Percentiles rank a stretch among this genome's conserved stretches.
Conservation (phyloP, 352 stramenopile species). For the Plasmopara viticola region DNA sequence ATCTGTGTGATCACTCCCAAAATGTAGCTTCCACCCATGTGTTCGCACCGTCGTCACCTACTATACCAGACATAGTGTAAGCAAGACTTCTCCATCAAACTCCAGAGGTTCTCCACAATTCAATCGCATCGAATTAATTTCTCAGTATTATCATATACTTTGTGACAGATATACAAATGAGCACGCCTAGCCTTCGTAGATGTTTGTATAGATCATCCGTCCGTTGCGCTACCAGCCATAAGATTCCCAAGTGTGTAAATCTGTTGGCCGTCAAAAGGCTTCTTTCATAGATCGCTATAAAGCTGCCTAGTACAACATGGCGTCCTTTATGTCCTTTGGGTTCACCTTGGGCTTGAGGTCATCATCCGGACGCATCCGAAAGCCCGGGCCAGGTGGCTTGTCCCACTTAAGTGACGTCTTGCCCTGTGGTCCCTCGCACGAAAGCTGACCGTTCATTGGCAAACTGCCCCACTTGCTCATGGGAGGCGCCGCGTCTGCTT, state of each 20-base stretch:
- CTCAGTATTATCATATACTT: too few relatives aligned
- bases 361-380: constrained; percentile 88
- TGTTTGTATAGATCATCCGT: too few relatives aligned
- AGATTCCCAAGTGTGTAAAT: background rate
- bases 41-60: too few relatives aligned
- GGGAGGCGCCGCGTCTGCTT: constrained; percentile 84
- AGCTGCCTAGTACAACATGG: constrained; percentile 77
- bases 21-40: too few relatives aligned
- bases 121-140: too few relatives aligned
- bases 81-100: too few relatives aligned
- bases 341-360: constrained; percentile 92
- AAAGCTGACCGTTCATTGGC: constrained; percentile 99
- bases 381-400: constrained; percentile 73
- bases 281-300: background rate
- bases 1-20: too few relatives aligned
- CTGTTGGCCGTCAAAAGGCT: background rate
- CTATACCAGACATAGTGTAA: too few relatives aligned
- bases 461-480: constrained; percentile 98
- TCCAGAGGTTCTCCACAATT: too few relatives aligned
- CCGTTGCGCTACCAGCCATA: too few relatives aligned
- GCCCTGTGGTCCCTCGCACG: constrained; percentile 95
- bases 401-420: constrained; percentile 92
- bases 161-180: too few relatives aligned
- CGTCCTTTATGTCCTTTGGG: constrained; percentile 88
- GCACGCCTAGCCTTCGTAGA: too few relatives aligned